A percentile compares a stretch with the other conserved stretches of the same genome.
Conservation (phyloP, 164 flowering plant genomes). For the Saururus chinensis region DNA sequence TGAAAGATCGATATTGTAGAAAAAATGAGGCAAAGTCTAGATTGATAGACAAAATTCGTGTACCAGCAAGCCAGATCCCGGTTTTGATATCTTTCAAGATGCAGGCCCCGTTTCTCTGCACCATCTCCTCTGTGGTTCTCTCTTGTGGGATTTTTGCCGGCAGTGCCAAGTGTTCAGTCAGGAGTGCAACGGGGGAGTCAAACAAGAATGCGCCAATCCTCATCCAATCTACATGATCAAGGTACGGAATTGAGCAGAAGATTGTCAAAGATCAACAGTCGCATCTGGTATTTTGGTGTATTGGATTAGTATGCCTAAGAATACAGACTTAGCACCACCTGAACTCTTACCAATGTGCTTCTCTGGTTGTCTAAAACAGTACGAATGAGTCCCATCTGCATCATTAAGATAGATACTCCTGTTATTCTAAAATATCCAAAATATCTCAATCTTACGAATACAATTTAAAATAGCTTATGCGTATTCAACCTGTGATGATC, state of each 20-base stretch:
- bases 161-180: constrained; percentile 42
- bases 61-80: constrained; percentile 94
- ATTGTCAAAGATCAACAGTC: neutral
- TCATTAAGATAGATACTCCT: neutral
- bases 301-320: neutral
- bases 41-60: neutral
- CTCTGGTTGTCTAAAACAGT: constrained; percentile 53
- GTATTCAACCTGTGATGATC: too few species aligned
- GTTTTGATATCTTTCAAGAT: constrained; percentile 47
- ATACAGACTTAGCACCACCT: neutral
- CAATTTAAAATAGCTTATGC: too few species aligned
- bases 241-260: neutral
- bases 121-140: constrained; percentile 28
- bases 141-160: constrained; percentile 26
- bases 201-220: constrained; percentile 79
- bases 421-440: neutral
- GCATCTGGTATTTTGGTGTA: neutral
- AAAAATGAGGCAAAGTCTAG: neutral
- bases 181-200: constrained; percentile 42
- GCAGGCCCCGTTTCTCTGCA: constrained; percentile 40
- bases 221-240: constrained; percentile 61
- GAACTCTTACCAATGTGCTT: constrained; percentile 66
- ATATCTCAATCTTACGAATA: neutral
- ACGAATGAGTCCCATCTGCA: constrained; percentile 93
- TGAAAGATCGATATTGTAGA: neutral